Evolutionary conservation across 768 basidiomycete genomes (phyloP).

Genomic region (Calocera cornea): DNA sequence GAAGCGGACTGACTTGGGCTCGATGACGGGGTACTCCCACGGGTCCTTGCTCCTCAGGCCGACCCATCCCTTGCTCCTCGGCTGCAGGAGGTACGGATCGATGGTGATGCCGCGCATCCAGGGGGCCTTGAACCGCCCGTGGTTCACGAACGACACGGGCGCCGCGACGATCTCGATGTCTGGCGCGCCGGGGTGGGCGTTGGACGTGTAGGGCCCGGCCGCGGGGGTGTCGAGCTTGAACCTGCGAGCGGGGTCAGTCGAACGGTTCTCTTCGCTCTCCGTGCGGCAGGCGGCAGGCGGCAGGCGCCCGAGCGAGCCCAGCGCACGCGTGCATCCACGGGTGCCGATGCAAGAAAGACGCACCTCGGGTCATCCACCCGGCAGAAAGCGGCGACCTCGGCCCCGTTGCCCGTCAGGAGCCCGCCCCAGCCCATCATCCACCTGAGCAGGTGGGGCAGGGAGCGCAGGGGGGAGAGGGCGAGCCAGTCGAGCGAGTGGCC

Average conservation of each 20-base stretch:
- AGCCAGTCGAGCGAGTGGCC: neutral
- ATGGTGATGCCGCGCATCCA: neutral
- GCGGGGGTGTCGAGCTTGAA: neutral
- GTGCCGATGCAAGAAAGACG: neutral
- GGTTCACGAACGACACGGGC: constrained; percentile 5
- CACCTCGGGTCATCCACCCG: neutral
- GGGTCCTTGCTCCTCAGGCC: constrained; percentile 18
- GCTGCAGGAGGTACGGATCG: neutral
- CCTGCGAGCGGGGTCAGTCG: neutral
- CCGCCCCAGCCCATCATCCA: neutral
- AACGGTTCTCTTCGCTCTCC: neutral
- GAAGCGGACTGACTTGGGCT: constrained; percentile 12
- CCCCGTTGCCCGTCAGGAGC: neutral
- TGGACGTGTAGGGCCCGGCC: neutral
- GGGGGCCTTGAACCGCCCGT: neutral
- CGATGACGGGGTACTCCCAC: constrained; percentile 19
- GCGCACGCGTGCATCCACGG: too few species aligned
- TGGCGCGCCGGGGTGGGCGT: constrained; percentile 6
- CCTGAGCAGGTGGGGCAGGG: neutral
- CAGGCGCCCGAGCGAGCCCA: too few species aligned
- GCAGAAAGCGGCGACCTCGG: neutral
- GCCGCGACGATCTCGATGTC: constrained; percentile 10
- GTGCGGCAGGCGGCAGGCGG: too few species aligned
- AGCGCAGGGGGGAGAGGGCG: neutral
- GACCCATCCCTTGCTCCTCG: constrained; percentile 16